phyloP scores from a whole-genome alignment of 352 stramenopile genomes.

The Pythium phragmiticola region DNA sequence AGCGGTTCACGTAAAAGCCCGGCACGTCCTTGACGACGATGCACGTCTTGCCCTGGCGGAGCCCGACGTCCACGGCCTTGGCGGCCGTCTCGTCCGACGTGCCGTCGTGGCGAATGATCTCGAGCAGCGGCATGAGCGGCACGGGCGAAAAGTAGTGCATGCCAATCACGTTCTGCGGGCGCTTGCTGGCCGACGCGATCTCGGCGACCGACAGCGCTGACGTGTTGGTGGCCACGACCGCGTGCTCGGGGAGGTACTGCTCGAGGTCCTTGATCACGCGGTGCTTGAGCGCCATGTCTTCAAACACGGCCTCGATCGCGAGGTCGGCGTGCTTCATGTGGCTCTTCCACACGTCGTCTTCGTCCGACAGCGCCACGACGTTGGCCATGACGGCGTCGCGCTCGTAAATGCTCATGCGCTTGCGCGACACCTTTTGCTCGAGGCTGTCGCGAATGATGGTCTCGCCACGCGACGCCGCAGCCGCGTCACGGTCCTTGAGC shows the following conservation, averaged over 20 bases:
- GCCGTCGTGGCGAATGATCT: constrained; percentile 96
- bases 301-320: constrained; percentile 98
- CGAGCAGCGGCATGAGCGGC: constrained; percentile 96
- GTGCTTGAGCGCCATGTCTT: constrained; percentile 97
- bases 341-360: constrained; percentile 88
- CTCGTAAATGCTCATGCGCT: constrained; percentile 91
- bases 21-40: constrained; percentile 99
- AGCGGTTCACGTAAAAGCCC: constrained; percentile 99
- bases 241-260: constrained; percentile 90
- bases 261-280: constrained; percentile 94
- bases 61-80: constrained; percentile 93
- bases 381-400: constrained; percentile 90
- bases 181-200: constrained; percentile 88
- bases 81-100: constrained; percentile 89
- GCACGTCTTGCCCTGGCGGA: constrained; percentile 97
- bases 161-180: constrained; percentile 92
- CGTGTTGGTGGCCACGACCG: constrained; percentile 98
- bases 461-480: constrained; percentile 76
- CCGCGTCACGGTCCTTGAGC: constrained; percentile 95
- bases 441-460: constrained; percentile 95
- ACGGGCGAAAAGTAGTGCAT: constrained; percentile 99
- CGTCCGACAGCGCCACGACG: constrained; percentile 92
- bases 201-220: constrained; percentile 95
- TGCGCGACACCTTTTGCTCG: constrained; percentile 94
- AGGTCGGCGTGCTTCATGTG: constrained; percentile 95